phyloP scores from a whole-genome alignment of 75 land plant species.

The Pseudotsuga menziesii region DNA sequence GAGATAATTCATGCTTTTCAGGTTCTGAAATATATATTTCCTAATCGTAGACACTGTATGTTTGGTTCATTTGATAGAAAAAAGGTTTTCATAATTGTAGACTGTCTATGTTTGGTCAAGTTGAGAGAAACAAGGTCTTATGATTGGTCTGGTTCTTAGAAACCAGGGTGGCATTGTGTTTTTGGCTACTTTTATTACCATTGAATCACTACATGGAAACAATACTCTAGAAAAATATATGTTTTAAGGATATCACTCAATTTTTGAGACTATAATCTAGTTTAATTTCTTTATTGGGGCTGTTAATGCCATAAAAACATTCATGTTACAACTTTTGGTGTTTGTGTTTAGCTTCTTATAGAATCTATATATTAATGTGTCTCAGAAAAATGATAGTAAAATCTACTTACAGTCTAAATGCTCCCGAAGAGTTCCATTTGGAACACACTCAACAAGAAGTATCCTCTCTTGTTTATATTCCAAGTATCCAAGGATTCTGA shows the following conservation, averaged over 20 bases:
- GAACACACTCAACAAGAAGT: constrained; percentile 85
- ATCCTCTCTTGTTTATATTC: constrained; percentile 70
- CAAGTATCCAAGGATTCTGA: no score
- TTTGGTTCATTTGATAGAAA: no score
- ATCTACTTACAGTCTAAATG: constrained; percentile 74
- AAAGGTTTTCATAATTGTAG: no score
- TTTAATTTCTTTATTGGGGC: background rate
- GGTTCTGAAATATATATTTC: background rate
- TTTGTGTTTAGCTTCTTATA: background rate
- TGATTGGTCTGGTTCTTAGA: background rate
- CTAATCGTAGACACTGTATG: no score
- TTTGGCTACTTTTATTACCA: background rate
- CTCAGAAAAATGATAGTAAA: background rate
- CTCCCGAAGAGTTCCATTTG: constrained; percentile 90
- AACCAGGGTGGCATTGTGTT: no score
- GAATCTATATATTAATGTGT: background rate
- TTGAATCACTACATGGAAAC: background rate
- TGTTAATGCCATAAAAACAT: background rate
- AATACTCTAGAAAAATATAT: background rate
- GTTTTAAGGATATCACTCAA: background rate
- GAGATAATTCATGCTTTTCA: background rate
- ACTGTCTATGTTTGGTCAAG: no score
- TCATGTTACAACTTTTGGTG: background rate
- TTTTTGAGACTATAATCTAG: background rate
- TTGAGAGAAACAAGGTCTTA: background rate